These are phyloP conservation scores for Cystobasidium onofrii DNA, from an alignment of 768 basidiomycete species.

Conservation along the genomic window DNA sequence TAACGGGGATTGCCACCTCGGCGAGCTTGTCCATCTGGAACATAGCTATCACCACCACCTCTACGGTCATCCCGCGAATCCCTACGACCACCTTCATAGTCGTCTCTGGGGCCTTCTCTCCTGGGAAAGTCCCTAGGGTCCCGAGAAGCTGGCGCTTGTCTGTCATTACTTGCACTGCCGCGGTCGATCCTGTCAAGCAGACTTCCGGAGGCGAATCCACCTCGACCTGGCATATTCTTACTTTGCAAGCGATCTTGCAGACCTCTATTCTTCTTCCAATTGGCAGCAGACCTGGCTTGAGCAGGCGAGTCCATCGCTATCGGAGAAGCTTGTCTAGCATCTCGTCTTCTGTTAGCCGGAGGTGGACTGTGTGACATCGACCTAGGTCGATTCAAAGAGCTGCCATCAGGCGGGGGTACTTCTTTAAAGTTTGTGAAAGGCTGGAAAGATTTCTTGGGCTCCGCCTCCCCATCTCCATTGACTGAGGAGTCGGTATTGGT, in stretches of 20 bases:
- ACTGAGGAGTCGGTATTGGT: not conserved
- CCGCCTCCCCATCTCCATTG: not conserved
- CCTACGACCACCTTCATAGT: not conserved
- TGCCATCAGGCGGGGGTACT: not conserved
- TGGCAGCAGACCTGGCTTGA: not conserved
- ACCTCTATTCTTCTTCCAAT: not conserved
- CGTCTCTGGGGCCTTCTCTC: not conserved
- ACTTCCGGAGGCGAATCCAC: not conserved
- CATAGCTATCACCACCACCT: not conserved
- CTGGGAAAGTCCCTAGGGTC: not conserved
- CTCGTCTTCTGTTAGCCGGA: not conserved
- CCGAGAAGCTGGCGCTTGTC: not conserved
- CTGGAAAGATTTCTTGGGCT: not conserved
- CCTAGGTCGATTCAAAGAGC: not conserved
- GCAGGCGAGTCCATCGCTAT: not conserved
- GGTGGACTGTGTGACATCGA: not conserved
- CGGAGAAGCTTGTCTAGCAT: not conserved
- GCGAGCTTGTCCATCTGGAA: not conserved
- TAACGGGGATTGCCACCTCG: slow-evolving; percentile 6
- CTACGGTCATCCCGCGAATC: not conserved
- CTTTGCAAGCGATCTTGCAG: not conserved
- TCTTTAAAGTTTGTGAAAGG: slow-evolving; percentile 7
- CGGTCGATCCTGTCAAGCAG: slow-evolving; percentile 7
- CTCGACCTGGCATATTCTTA: not conserved
- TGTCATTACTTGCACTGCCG: not conserved